phyloP scores from a whole-genome alignment of 257 asterid genomes.

The Lantana camara region DNA sequence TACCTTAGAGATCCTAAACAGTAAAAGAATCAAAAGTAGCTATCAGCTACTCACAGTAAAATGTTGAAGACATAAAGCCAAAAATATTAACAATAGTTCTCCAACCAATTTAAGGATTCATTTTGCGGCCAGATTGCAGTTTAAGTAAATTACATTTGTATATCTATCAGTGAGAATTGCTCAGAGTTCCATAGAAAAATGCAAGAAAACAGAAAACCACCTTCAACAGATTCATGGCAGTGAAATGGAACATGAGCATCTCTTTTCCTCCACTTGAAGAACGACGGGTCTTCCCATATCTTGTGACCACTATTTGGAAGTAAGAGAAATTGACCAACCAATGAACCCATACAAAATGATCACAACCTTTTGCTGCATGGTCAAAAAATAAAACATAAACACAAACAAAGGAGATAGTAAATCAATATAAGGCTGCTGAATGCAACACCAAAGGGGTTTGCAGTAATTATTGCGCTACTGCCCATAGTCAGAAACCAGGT shows the following conservation, averaged over 20 bases:
- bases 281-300: slow-evolving; percentile 94
- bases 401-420: neutral
- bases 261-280: slow-evolving; percentile 92
- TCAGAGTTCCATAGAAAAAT: neutral
- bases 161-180: no score
- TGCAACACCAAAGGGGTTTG: no score
- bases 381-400: no score
- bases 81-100: neutral
- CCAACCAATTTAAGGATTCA: neutral
- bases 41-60: slow-evolving; percentile 10
- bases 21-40: slow-evolving; percentile 21
- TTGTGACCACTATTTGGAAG: slow-evolving; percentile 63
- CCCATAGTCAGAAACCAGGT: neutral
- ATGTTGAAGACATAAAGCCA: neutral
- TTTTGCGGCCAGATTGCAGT: no score
- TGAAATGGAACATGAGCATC: slow-evolving; percentile 89
- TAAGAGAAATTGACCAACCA: slow-evolving; percentile 60
- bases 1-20: slow-evolving; percentile 77
- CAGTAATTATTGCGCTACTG: neutral
- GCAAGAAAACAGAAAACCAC: slow-evolving; percentile 35
- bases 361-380: slow-evolving; percentile 28
- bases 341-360: slow-evolving; percentile 57
- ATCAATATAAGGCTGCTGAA: slow-evolving; percentile 15
- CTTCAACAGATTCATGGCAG: slow-evolving; percentile 94
- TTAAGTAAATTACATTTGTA: no score